Evolutionary conservation across 441 rosid genomes (phyloP).

Genomic region (Melastoma candidum): DNA sequence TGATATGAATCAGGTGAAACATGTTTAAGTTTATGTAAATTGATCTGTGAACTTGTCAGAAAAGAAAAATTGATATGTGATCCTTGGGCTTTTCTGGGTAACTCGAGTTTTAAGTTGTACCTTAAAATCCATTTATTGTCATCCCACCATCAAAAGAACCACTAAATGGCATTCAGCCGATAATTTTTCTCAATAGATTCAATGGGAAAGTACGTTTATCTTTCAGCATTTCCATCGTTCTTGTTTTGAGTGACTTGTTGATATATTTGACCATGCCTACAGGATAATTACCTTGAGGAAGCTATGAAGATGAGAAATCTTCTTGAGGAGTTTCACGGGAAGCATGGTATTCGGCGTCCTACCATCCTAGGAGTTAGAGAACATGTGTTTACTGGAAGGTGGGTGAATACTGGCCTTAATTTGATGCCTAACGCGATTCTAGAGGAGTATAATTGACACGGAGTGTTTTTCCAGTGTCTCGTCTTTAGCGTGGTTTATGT

Average conservation of each 20-base stretch:
- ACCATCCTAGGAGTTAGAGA: constrained; percentile 97
- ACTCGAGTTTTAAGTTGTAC: too few relatives aligned
- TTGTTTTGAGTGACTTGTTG: background rate
- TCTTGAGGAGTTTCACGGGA: constrained; percentile 76
- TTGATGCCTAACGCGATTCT: constrained; percentile 7
- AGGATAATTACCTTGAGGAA: constrained; percentile 97
- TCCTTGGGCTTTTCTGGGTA: too few relatives aligned
- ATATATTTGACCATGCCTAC: constrained; percentile 16
- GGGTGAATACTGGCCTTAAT: constrained; percentile 16
- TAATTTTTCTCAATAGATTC: too few relatives aligned
- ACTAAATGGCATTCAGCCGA: too few relatives aligned
- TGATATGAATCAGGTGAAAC: constrained; percentile 84
- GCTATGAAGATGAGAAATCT: constrained; percentile 98
- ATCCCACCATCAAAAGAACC: too few relatives aligned
- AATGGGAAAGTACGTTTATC: too few relatives aligned
- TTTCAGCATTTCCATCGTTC: too few relatives aligned
- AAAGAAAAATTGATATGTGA: too few relatives aligned
- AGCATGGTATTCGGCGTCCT: constrained; percentile 91
- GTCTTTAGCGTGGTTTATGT: constrained; percentile 96
- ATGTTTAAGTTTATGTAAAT: too few relatives aligned
- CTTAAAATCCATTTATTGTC: too few relatives aligned
- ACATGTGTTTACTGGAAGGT: constrained; percentile 97
- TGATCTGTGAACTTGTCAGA: too few relatives aligned
- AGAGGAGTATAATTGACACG: constrained; percentile 9
- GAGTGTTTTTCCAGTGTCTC: constrained; percentile 67